Conservation (phyloP, 345 rosid species). For the Arabidopsis arenosa region DNA sequence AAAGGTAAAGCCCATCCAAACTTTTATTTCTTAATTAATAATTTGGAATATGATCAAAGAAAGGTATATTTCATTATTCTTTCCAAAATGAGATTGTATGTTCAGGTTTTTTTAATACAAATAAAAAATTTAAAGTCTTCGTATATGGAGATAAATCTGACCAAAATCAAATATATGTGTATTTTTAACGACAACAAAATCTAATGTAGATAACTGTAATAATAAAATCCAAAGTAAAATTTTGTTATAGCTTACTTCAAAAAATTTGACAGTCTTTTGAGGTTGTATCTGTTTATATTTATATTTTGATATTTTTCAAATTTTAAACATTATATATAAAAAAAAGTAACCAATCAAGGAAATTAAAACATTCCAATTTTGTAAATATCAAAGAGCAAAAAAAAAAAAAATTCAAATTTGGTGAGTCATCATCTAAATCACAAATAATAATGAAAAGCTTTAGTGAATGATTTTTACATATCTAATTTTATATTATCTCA, state of each 20-base stretch:
- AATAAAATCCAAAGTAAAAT: too few species aligned
- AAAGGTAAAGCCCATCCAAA: constrained; percentile 29
- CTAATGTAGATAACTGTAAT: too few species aligned
- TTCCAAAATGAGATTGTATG: background rate
- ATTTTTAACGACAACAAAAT: too few species aligned
- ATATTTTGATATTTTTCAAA: background rate
- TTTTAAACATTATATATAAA: background rate
- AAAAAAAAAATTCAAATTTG: background rate
- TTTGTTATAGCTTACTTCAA: too few species aligned
- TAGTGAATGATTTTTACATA: background rate
- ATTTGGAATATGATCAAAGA: background rate
- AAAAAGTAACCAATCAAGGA: background rate
- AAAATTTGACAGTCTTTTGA: background rate
- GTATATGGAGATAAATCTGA: background rate
- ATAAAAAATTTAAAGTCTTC: background rate
- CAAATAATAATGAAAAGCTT: background rate
- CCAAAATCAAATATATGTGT: background rate
- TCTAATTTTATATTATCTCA: background rate
- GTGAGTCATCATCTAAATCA: background rate
- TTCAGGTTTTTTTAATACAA: background rate
- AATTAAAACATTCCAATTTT: background rate
- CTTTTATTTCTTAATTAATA: background rate
- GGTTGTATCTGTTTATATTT: background rate
- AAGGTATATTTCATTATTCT: constrained; percentile 5
- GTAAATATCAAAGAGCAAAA: background rate